Evolutionary conservation across 148 eudicot genomes (phyloP), one percentile per base, ranked within the genome.

Genomic region (Rheum nobile): DNA sequence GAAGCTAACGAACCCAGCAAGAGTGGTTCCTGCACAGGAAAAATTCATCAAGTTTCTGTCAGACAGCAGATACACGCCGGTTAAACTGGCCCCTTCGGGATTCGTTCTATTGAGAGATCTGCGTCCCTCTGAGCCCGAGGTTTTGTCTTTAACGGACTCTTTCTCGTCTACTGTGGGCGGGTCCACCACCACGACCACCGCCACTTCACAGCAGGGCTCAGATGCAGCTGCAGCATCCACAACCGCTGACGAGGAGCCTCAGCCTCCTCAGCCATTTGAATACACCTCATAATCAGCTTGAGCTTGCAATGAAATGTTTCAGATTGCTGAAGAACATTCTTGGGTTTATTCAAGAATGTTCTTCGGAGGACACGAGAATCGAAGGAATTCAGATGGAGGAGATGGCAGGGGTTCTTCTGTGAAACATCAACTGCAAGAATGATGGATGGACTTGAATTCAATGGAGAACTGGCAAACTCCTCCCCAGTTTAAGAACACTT

Each of bases 11-110:
- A 95, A 95, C 80, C 99, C 99, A 37, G 99, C 97, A 16, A 80
- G 99, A 75, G 99, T 95, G 29, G 97, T 95, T 50, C 99, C 94
- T 70, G 81, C 85, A 37, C 99, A 95, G 74, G 99, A 95, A 77
- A 95, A 92, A 71, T 84, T 71, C 81, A 88, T 95, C 42, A 91
- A 88, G 80, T 92, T 95, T 46, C 77, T 88, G 72, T 91, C 92
- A 72, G 96, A 88, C 14, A 90, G 96, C 81, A 81, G 99, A 88
- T 95, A 95, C 54, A 78, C 86, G 67, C 97, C 99, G 1, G 88
- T 95, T 54, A 95, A 90, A 74, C 42, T 81, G 72, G 88, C 99
- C 11, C 75, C 92, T 44, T 95, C 99, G 0, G 99, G 99, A 59
- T 91, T 95, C 68, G 89, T 92, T 63, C 92, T 95, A 3, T 76